These are phyloP conservation scores for Knoxdaviesia capensis DNA, from an alignment of 2,329 filamentous ascomycete genomes.

Conservation along the genomic window DNA sequence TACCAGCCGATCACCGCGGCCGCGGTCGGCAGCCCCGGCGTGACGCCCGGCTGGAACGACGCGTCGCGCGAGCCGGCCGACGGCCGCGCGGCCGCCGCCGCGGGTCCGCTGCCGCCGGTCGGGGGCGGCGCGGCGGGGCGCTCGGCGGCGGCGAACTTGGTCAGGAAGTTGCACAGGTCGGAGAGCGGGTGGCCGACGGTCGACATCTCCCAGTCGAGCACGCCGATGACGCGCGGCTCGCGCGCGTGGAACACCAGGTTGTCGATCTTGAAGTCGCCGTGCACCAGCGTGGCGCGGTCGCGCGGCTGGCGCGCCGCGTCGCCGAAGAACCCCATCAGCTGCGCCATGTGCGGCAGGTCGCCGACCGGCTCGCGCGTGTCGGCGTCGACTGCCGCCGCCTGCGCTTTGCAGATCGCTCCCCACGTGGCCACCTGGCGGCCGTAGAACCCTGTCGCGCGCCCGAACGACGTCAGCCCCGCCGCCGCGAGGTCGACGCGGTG, in stretches of 20 bases:
- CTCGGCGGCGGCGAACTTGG: slow-evolving; percentile 18
- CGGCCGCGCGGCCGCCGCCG: slow-evolving; percentile 9
- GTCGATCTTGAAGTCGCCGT: slow-evolving; percentile 94
- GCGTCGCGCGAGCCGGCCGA: slow-evolving; percentile 8
- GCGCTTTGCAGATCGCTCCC: slow-evolving; percentile 53
- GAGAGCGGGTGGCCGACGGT: slow-evolving; percentile 92
- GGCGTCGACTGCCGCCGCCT: slow-evolving; percentile 54
- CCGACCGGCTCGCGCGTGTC: slow-evolving; percentile 64
- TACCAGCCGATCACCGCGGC: slow-evolving; percentile 22
- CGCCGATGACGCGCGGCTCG: slow-evolving; percentile 72
- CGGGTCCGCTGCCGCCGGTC: neutral
- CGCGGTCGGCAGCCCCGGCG: slow-evolving; percentile 38
- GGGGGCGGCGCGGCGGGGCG: slow-evolving; percentile 7
- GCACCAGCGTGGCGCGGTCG: slow-evolving; percentile 63
- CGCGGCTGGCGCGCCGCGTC: slow-evolving; percentile 48
- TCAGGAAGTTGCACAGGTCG: slow-evolving; percentile 62
- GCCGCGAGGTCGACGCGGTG: slow-evolving; percentile 50
- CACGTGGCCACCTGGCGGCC: slow-evolving; percentile 72
- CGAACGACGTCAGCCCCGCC: slow-evolving; percentile 54
- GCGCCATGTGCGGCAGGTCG: slow-evolving; percentile 62
- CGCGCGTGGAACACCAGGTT: slow-evolving; percentile 81
- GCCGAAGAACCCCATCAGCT: slow-evolving; percentile 60
- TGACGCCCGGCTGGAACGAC: slow-evolving; percentile 40
- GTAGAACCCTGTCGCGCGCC: slow-evolving; percentile 61
- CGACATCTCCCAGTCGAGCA: slow-evolving; percentile 97